Conservation (phyloP, 139 green algal genomes). For the Deuterostichococcus epilithicus region DNA sequence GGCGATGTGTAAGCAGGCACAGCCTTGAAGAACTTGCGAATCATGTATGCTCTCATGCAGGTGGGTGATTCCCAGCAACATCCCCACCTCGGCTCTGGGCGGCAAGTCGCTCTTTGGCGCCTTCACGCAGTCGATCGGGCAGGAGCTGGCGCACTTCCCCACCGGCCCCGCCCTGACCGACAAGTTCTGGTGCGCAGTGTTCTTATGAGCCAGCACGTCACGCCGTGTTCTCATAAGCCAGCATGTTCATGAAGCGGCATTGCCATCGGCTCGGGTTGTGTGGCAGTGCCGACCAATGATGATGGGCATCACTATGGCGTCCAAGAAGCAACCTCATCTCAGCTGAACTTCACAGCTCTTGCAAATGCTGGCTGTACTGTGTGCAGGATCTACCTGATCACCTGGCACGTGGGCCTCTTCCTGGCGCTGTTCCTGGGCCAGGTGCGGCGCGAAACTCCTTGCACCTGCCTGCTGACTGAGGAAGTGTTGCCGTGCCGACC, state of each 20-base stretch:
- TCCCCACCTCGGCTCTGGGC: slow-evolving; percentile 54
- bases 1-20: no score
- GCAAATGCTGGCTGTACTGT: not conserved
- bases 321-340: not conserved
- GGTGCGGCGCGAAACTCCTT: not conserved
- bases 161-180: slow-evolving; percentile 63
- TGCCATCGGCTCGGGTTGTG: not conserved
- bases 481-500: no score
- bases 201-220: not conserved
- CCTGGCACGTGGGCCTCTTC: slow-evolving; percentile 70
- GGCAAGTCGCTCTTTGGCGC: slow-evolving; percentile 73
- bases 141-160: slow-evolving; percentile 77
- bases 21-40: no score
- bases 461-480: no score
- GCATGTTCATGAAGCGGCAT: not conserved
- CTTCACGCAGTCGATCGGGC: slow-evolving; percentile 61
- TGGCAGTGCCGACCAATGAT: not conserved
- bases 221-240: not conserved
- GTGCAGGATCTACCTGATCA: slow-evolving; percentile 61
- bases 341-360: not conserved
- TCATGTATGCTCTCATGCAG: slow-evolving; percentile 32
- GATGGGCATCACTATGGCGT: not conserved
- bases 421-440: slow-evolving; percentile 38
- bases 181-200: slow-evolving; percentile 60
- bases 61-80: slow-evolving; percentile 72